Evolutionary conservation across 768 basidiomycete genomes (phyloP), one percentile per base, ranked within the genome.

Genomic region (Tylopilus felleus): DNA sequence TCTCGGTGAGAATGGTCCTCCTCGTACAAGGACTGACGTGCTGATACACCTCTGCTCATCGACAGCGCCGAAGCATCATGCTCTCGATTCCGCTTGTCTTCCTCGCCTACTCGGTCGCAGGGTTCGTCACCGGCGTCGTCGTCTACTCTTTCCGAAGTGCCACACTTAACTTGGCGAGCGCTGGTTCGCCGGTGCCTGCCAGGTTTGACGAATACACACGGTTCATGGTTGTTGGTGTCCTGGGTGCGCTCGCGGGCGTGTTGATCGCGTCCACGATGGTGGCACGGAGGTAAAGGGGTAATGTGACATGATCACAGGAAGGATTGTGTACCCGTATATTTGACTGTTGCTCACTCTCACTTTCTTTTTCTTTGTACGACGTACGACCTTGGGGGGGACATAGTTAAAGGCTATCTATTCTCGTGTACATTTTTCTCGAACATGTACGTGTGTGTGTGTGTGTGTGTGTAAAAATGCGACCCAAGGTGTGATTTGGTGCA

Each of bases 41-140:
- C 7, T 47, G 57, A 51, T 21, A 17, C 14, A 4, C 27, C 7
- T 22, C 13, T n/a, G 8, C 8, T 16, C 5, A 1, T 16, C 4
- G 2, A 28, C 65, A 78, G 62, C 78, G 84, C 21, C 70, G 69
- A 22, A 83, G 81, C 53, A 71, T 90, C 23, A 70, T 87, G 35
- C 74, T 88, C 55, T 87, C 89, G 1, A 77, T 90, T 13, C 89
- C 90, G 1, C 72, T 88, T 21, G 86, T 90, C 25, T 84, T 90
- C 58, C 72, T 90, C 31, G 80, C 82, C 0, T 91, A 90, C 66
- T 80, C 86, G 2, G 76, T 90, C 56, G 75, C 83, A 2, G 85
- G 80, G 1, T 87, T 91, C 71, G 70, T 89, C 35, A 75, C 80
- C 0, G 88, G 80, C 0, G 75, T 90, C 25, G 77, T 82, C 0